phyloP scores from a whole-genome alignment of 495 filamentous ascomycete species.

The Physcia stellaris region DNA sequence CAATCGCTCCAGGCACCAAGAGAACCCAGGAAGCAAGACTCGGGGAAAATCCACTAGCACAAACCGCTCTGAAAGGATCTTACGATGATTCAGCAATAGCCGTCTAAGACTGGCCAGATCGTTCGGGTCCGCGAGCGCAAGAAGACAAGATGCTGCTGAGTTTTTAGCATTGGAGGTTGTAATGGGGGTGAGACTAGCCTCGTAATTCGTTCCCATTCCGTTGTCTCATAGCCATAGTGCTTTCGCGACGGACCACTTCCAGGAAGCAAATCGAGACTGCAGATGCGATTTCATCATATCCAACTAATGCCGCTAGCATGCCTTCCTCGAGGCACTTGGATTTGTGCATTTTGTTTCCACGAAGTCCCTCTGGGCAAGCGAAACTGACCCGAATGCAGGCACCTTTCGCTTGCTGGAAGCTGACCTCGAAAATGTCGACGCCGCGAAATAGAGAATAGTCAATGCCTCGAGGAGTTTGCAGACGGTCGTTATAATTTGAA shows the following conservation, averaged over 20 bases:
- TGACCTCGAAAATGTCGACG: slow-evolving; percentile 12
- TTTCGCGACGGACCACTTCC: slow-evolving; percentile 13
- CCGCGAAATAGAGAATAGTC: slow-evolving; percentile 16
- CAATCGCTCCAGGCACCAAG: slow-evolving; percentile 10
- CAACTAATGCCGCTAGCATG: slow-evolving; percentile 19
- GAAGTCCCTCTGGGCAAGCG: slow-evolving; percentile 14
- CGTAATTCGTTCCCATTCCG: slow-evolving; percentile 14
- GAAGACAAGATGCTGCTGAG: slow-evolving; percentile 10
- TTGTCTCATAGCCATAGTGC: slow-evolving; percentile 14
- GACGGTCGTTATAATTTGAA: slow-evolving; percentile 12
- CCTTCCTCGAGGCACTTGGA: slow-evolving; percentile 15
- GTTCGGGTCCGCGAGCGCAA: slow-evolving; percentile 11
- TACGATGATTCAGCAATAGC: slow-evolving; percentile 8
- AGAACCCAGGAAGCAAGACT: slow-evolving; percentile 32
- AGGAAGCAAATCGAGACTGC: slow-evolving; percentile 16
- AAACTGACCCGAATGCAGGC: slow-evolving; percentile 12
- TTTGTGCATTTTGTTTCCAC: slow-evolving; percentile 7
- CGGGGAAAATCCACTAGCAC: slow-evolving; percentile 51
- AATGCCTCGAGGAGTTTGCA: slow-evolving; percentile 8
- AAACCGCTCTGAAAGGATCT: slow-evolving; percentile 7
- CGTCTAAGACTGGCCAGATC: slow-evolving; percentile 10
- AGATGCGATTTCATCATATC: slow-evolving; percentile 7
- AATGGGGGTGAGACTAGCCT: slow-evolving; percentile 3
- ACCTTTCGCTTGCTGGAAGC: slow-evolving; percentile 8
- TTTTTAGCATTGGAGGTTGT: not conserved